Base-by-base conservation (phyloP, 768 basidiomycete genomes). In the Psilocybe tampanensis region DNA sequence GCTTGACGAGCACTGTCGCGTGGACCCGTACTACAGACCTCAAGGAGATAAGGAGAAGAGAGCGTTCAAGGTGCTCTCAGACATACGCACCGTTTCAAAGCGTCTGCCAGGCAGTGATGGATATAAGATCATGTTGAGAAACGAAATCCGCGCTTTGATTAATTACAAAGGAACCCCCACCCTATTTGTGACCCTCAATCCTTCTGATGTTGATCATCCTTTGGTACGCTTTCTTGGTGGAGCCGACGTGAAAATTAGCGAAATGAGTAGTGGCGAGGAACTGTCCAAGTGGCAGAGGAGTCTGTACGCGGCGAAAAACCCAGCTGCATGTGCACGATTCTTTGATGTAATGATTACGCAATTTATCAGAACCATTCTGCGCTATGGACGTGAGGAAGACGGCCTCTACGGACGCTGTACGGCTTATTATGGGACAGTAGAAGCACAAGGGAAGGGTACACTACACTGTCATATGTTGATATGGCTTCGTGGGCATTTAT, bases 171-270 rank as follows among this genome's bases (percentile, higher is more conserved):
- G 67, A 9, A 42, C 63, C 0, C 65, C 67, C 1, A 57, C 61
- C 0, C 29, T 68, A 8, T 68, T 66, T 42, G 19, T 68, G 3
- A 68, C 65, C 7, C 13, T 68, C 3, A 66, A 64, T 43, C 66
- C 66, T 15, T 58, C 66, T 8, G 66, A 68, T 44, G 48, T 60
- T 0, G 52, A 61, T 23, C 49, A 66, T 50, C 61, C 58, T 0
- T 18, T 68, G 1, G 60, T 68, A 1, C 45, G 60, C 0, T 11
- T 65, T 0, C 44, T 67, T 19, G 50, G 54, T 1, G 63, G 66
- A 0, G 48, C 56, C 13, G 54, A 65, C 29, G 47, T 63, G n/a
- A 18, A 56, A 9, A 3, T 65, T 1, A 62, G 61, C 8, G 55
- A 64, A 21, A 18, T 58, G 2, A 41, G 7, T 8, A 1, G 43